A percentile compares a stretch with the other conserved stretches of the same genome.
Conservation (phyloP, 495 filamentous ascomycete genomes). For the Aspergillus hancockii region DNA sequence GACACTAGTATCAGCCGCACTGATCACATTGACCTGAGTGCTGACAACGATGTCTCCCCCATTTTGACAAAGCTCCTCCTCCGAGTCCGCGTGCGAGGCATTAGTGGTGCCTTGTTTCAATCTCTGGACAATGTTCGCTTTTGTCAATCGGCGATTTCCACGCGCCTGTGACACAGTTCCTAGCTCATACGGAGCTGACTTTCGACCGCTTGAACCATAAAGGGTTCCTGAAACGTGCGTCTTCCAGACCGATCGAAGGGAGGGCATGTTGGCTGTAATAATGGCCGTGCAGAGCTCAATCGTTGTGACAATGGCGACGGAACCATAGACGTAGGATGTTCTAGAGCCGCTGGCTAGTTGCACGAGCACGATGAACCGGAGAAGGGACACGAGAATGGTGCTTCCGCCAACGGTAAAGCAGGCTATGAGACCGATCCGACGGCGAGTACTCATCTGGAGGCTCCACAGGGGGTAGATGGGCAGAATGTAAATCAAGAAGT, state of each 20-base stretch:
- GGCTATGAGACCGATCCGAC: constrained; percentile 7
- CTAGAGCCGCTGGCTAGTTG: constrained; percentile 8
- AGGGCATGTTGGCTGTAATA: constrained; percentile 12
- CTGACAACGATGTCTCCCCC: constrained; percentile 2
- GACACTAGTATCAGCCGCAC: neutral
- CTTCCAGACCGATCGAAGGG: constrained; percentile 7
- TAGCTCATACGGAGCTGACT: neutral
- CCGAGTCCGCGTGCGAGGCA: neutral
- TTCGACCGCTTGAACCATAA: neutral
- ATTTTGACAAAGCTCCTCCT: constrained; percentile 4
- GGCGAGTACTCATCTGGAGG: neutral
- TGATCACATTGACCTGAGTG: constrained; percentile 4
- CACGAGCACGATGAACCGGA: constrained; percentile 10
- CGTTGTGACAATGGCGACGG: constrained; percentile 6
- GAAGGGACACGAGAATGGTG: constrained; percentile 7
- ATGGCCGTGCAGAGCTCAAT: constrained; percentile 11
- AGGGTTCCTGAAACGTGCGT: constrained; percentile 6
- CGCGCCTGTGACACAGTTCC: constrained; percentile 1
- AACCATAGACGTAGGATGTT: constrained; percentile 6
- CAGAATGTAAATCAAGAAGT: constrained; percentile 6
- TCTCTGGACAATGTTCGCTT: neutral
- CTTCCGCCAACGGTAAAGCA: constrained; percentile 10
- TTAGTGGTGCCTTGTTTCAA: neutral
- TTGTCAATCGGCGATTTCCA: neutral
- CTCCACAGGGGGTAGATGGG: constrained; percentile 6